Conservation (phyloP, 192 early-diverging fungal genomes). For the Obelidium mucronatum region DNA sequence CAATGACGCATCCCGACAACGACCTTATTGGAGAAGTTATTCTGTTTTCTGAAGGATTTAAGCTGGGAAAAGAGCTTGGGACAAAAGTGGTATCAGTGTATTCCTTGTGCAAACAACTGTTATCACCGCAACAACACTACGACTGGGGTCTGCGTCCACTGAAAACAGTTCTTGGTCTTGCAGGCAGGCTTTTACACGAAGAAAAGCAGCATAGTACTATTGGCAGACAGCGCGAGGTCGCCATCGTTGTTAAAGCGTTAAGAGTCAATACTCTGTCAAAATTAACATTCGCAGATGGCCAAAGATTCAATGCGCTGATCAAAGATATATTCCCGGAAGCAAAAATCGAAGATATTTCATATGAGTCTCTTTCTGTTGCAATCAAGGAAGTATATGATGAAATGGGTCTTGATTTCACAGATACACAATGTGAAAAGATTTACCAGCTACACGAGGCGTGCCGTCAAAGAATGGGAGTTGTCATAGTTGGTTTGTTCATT, state of each 20-base stretch:
- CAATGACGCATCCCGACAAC: conserved; percentile 70
- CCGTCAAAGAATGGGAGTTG: conserved; percentile 65
- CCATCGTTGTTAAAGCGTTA: conserved; percentile 61
- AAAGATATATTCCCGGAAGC: conserved; percentile 64
- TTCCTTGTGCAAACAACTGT: conserved; percentile 61
- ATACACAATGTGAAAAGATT: conserved; percentile 60
- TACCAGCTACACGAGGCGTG: conserved; percentile 67
- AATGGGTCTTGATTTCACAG: conserved; percentile 56
- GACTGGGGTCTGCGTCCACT: conserved; percentile 68
- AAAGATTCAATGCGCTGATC: conserved; percentile 56
- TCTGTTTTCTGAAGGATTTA: conserved; percentile 67
- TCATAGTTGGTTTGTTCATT: conserved; percentile 51
- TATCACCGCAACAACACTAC: conserved; percentile 61
- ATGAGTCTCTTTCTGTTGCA: conserved; percentile 48
- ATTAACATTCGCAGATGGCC: conserved; percentile 56
- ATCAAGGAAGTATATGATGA: conserved; percentile 57
- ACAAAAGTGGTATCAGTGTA: conserved; percentile 67
- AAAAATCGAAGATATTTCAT: conserved; percentile 55
- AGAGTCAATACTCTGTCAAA: conserved; percentile 64
- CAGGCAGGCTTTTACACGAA: conserved; percentile 57
- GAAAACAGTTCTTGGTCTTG: conserved; percentile 59
- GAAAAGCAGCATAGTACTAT: conserved; percentile 43
- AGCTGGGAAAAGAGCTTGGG: conserved; percentile 58
- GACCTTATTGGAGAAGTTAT: conserved; percentile 68
- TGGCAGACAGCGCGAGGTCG: conserved; percentile 41